phyloP scores from a whole-genome alignment of 805 yeast genomes.

The Cyberlindnera mycetangii region DNA sequence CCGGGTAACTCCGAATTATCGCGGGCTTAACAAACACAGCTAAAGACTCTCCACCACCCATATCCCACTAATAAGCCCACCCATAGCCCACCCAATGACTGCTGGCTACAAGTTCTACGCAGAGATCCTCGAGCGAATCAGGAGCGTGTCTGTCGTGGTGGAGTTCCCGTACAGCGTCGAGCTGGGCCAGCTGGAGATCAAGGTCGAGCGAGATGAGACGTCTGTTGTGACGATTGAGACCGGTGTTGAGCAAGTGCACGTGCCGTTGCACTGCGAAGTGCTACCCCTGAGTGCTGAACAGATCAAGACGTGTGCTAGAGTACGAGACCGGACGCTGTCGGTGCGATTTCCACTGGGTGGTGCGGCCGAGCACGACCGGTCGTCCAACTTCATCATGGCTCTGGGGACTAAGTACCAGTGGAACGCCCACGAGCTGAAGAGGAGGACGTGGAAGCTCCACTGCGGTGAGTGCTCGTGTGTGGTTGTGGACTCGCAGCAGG shows the following conservation, averaged over 20 bases:
- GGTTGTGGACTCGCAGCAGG: slow-evolving; percentile 32
- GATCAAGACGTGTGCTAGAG: slow-evolving; percentile 6
- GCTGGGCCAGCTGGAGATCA: background rate
- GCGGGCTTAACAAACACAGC: too few relatives aligned
- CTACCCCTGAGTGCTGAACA: slow-evolving; percentile 2
- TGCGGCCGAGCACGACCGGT: slow-evolving; percentile 8
- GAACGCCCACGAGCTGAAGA: slow-evolving; percentile 41
- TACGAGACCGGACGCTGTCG: slow-evolving; percentile 4
- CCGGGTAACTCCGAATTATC: too few relatives aligned
- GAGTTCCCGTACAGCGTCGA: slow-evolving; percentile 1
- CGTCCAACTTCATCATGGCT: slow-evolving; percentile 25
- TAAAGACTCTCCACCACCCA: too few relatives aligned
- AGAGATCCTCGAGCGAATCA: slow-evolving; percentile 19
- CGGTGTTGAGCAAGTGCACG: background rate
- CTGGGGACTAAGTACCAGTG: slow-evolving; percentile 32
- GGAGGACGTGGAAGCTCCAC: slow-evolving; percentile 29
- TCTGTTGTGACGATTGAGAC: background rate
- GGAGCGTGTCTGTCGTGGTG: slow-evolving; percentile 14
- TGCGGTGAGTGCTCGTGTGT: slow-evolving; percentile 33
- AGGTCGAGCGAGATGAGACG: background rate
- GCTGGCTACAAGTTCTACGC: slow-evolving; percentile 7
- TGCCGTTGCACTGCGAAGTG: slow-evolving; percentile 1
- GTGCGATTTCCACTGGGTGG: slow-evolving; percentile 17
- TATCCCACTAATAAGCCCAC: too few relatives aligned
- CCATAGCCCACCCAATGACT: too few relatives aligned